Evolutionary conservation across 2,329 filamentous ascomycete species (phyloP).

Genomic region (Diplodia mutila): DNA sequence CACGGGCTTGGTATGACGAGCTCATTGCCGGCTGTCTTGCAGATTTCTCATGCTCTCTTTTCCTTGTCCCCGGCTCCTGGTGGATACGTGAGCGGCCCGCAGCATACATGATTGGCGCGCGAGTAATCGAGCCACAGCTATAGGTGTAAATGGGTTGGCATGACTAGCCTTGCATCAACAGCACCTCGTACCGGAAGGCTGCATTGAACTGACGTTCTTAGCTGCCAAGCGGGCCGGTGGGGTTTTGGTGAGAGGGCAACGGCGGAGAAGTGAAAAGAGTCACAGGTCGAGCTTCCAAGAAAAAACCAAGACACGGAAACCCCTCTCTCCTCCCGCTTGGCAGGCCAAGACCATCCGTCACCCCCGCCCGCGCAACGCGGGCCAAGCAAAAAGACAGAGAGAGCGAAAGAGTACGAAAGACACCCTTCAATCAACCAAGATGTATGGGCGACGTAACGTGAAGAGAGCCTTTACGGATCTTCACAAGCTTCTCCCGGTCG

Average conservation of each 20-base stretch:
- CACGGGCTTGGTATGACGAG: conserved; percentile 9
- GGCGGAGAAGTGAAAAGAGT: neutral
- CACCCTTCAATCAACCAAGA: neutral
- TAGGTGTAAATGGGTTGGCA: neutral
- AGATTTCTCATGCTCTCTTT: neutral
- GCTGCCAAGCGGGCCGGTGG: conserved; percentile 10
- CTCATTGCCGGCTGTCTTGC: neutral
- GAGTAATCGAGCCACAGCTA: neutral
- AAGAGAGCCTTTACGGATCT: too few species aligned
- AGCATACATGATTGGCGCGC: neutral
- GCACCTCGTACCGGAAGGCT: neutral
- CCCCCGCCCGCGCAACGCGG: neutral
- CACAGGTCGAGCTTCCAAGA: conserved; percentile 18
- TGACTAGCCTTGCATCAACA: neutral
- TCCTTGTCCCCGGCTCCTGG: neutral
- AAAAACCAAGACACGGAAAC: neutral
- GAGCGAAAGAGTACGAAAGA: too few species aligned
- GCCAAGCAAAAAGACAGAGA: neutral
- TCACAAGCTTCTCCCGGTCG: neutral
- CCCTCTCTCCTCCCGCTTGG: conserved; percentile 1
- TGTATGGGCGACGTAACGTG: neutral
- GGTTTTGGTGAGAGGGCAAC: neutral
- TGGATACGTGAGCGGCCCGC: neutral
- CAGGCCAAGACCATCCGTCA: neutral
- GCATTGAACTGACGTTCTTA: neutral